phyloP scores from a whole-genome alignment of 352 stramenopile species.

The Phytophthora multivora region DNA sequence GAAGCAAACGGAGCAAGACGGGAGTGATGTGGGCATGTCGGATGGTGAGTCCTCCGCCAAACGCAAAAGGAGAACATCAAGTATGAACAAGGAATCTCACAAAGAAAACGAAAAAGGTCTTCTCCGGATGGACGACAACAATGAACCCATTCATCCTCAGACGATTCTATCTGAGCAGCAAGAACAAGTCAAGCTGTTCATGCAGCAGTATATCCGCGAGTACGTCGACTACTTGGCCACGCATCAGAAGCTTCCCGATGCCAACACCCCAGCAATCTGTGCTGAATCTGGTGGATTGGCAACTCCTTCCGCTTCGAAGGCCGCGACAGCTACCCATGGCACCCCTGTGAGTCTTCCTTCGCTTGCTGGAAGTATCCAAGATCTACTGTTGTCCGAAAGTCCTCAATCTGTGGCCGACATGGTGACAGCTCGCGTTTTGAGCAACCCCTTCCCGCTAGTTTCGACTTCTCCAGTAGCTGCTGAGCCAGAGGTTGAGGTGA shows the following conservation, averaged over 20 bases:
- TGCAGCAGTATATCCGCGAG: constrained; percentile 68
- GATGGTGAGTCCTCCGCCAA: constrained; percentile 40
- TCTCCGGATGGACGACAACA: constrained; percentile 50
- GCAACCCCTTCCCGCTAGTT: constrained; percentile 7
- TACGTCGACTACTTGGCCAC: constrained; percentile 59
- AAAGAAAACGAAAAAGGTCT: constrained; percentile 14
- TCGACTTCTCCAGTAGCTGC: constrained; percentile 15
- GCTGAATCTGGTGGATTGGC: neutral
- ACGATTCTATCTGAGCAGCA: constrained; percentile 53
- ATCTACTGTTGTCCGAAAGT: constrained; percentile 70
- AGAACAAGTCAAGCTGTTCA: constrained; percentile 53
- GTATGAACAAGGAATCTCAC: neutral
- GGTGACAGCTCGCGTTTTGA: constrained; percentile 30
- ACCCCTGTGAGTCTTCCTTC: constrained; percentile 63
- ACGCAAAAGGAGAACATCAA: constrained; percentile 10
- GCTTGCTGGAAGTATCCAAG: constrained; percentile 62
- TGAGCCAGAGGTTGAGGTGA: constrained; percentile 24
- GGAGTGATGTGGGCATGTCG: constrained; percentile 33
- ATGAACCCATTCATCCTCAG: constrained; percentile 55
- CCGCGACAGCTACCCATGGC: constrained; percentile 46
- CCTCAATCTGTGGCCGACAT: constrained; percentile 72
- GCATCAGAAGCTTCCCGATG: constrained; percentile 19
- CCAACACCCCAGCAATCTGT: neutral
- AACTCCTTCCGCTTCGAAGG: constrained; percentile 1
- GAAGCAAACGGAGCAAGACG: constrained; percentile 45